A percentile compares a stretch with the other conserved stretches of the same genome.
These are phyloP conservation scores for Brassica carinata DNA, from an alignment of 345 rosid species.

Conservation along the genomic window DNA sequence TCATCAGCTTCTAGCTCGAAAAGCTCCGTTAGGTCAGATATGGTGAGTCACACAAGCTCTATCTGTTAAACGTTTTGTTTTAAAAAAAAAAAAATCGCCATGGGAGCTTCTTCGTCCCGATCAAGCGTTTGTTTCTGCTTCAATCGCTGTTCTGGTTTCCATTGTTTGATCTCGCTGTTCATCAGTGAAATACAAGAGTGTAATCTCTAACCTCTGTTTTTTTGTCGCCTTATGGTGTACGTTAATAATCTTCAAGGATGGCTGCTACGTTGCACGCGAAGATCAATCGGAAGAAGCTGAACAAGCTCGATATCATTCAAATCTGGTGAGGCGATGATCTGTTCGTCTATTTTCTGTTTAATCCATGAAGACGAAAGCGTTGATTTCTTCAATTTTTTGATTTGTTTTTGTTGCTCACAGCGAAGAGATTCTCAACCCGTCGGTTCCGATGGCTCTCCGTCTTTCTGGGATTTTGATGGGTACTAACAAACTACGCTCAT, in stretches of 20 bases:
- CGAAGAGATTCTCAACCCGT: conserved; percentile 89
- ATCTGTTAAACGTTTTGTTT: neutral
- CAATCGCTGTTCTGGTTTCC: neutral
- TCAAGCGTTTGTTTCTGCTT: conserved; percentile 19
- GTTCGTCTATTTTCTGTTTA: neutral
- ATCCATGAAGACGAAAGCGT: neutral
- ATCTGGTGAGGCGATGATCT: conserved; percentile 57
- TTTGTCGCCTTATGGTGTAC: neutral
- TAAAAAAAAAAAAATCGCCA: neutral
- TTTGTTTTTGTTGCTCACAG: conserved; percentile 44
- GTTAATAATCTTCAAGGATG: conserved; percentile 54
- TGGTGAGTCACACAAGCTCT: conserved; percentile 53
- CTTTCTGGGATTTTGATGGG: conserved; percentile 96
- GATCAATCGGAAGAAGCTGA: conserved; percentile 70
- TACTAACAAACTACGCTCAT: too few species aligned
- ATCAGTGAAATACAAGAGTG: neutral
- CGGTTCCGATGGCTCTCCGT: conserved; percentile 89
- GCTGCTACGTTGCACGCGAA: conserved; percentile 89
- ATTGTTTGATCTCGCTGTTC: neutral
- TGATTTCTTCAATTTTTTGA: neutral
- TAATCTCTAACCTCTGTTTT: conserved; percentile 21
- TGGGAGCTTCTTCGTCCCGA: conserved; percentile 21
- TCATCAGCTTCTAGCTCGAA: conserved; percentile 93
- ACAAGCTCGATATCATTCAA: conserved; percentile 67
- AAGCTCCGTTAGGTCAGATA: conserved; percentile 94